Evolutionary conservation across 169 alveolate species (phyloP).

Genomic region (Cryptosporidium muris): DNA sequence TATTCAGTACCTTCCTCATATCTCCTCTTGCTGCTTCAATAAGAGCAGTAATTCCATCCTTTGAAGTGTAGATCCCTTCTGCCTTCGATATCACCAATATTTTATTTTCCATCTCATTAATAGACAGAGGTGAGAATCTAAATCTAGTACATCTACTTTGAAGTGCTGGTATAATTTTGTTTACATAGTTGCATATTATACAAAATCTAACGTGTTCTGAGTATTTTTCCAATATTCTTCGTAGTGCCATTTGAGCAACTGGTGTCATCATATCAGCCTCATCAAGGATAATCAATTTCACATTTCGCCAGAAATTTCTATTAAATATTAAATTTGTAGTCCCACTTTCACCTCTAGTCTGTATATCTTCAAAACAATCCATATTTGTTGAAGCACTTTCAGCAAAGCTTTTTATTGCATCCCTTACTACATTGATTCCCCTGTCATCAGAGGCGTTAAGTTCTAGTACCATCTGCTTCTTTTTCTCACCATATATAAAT

Average conservation of each 20-base stretch:
- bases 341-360: constrained; percentile 20
- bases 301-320: constrained; percentile 35
- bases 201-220: constrained; percentile 95
- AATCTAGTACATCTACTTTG: constrained; percentile 97
- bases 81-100: constrained; percentile 84
- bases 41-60: constrained; percentile 86
- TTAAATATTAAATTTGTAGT: constrained; percentile 9
- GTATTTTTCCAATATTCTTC: constrained; percentile 98
- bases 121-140: constrained; percentile 89
- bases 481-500: constrained; percentile 88
- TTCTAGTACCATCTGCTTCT: constrained; percentile 84
- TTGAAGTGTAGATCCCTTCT: constrained; percentile 86
- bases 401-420: constrained; percentile 92
- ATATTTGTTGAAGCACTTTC: constrained; percentile 79
- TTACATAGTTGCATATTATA: constrained; percentile 95
- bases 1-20: constrained; percentile 96
- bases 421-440: constrained; percentile 97
- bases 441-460: constrained; percentile 98
- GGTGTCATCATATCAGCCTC: constrained; percentile 98
- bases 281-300: constrained; percentile 94
- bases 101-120: constrained; percentile 82
- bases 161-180: constrained; percentile 95
- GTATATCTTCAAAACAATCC: constrained; percentile 17
- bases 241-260: constrained; percentile 96
- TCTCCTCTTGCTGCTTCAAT: constrained; percentile 95